A percentile compares a stretch with the other conserved stretches of the same genome.
These are phyloP conservation scores for Plectosphaerella cucumerina DNA, from an alignment of 2,329 filamentous ascomycete species.

Conservation along the genomic window DNA sequence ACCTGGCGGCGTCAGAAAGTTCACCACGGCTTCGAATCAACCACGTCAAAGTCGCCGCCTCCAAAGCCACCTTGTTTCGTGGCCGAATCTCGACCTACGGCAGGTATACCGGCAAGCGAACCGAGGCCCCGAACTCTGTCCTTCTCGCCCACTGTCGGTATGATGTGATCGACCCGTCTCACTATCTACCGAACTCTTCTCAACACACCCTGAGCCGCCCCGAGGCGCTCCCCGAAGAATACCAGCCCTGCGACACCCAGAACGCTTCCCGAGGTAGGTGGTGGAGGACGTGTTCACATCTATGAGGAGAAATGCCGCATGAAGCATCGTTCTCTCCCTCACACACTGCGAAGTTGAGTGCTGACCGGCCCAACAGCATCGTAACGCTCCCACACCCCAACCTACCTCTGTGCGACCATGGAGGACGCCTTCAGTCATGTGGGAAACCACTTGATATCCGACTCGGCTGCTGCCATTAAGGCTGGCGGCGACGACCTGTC, in stretches of 20 bases:
- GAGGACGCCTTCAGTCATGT: constrained; percentile 86
- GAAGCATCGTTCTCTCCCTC: too few relatives aligned
- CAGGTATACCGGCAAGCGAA: too few relatives aligned
- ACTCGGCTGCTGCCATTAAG: constrained; percentile 82
- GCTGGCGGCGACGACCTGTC: constrained; percentile 74
- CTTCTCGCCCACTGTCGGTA: constrained; percentile 9
- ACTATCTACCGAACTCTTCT: constrained; percentile 10
- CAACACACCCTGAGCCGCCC: constrained; percentile 13
- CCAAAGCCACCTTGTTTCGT: too few relatives aligned
- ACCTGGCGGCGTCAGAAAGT: too few relatives aligned
- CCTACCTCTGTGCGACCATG: constrained; percentile 46
- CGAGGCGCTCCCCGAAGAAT: constrained; percentile 5
- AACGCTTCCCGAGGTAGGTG: too few relatives aligned
- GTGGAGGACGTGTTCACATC: too few relatives aligned
- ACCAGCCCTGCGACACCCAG: constrained; percentile 8
- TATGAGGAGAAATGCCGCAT: too few relatives aligned
- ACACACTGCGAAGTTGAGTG: neutral
- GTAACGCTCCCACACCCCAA: neutral
- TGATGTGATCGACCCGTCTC: constrained; percentile 12
- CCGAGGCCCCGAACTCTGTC: too few relatives aligned
- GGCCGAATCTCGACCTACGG: too few relatives aligned
- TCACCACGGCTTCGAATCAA: too few relatives aligned
- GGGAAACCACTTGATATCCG: constrained; percentile 80
- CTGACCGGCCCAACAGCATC: neutral
- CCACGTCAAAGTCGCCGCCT: too few relatives aligned